These are phyloP conservation scores for Penicillium sp. DNA, from an alignment of 2,329 filamentous ascomycete genomes.

Conservation along the genomic window DNA sequence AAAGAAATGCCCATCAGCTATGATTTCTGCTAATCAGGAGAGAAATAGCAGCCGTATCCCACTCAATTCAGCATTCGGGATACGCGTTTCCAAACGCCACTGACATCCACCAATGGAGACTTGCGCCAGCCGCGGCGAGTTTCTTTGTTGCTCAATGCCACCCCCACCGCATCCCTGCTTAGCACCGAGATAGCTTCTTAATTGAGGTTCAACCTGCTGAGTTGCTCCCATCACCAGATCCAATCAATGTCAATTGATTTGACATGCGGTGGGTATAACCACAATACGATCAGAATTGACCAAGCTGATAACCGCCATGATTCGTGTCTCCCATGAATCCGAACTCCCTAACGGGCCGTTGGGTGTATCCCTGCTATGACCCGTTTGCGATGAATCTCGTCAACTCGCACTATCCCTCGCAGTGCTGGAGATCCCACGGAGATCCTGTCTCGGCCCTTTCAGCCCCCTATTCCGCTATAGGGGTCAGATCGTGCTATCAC, in stretches of 20 bases:
- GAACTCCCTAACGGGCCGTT: not conserved
- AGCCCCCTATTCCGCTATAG: not conserved
- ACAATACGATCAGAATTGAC: not conserved
- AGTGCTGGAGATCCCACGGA: not conserved
- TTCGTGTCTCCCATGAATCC: not conserved
- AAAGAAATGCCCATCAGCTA: not conserved
- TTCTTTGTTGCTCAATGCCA: conserved; percentile 17
- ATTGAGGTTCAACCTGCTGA: not conserved
- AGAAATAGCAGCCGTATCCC: not conserved
- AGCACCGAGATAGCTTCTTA: conserved; percentile 8
- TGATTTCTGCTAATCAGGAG: not conserved
- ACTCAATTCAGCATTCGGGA: not conserved
- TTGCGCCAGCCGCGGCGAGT: conserved; percentile 1
- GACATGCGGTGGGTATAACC: not conserved
- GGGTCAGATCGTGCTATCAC: not conserved
- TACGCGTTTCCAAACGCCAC: not conserved
- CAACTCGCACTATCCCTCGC: not conserved
- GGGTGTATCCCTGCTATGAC: not conserved
- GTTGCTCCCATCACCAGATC: not conserved
- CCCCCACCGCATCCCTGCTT: conserved; percentile 12
- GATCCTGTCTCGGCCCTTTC: not conserved
- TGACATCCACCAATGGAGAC: conserved; percentile 7
- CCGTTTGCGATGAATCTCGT: not conserved
- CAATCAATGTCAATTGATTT: not conserved
- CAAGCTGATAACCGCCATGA: not conserved